These are phyloP conservation scores for Cyathus striatus DNA, from an alignment of 768 basidiomycete genomes.

Conservation along the genomic window DNA sequence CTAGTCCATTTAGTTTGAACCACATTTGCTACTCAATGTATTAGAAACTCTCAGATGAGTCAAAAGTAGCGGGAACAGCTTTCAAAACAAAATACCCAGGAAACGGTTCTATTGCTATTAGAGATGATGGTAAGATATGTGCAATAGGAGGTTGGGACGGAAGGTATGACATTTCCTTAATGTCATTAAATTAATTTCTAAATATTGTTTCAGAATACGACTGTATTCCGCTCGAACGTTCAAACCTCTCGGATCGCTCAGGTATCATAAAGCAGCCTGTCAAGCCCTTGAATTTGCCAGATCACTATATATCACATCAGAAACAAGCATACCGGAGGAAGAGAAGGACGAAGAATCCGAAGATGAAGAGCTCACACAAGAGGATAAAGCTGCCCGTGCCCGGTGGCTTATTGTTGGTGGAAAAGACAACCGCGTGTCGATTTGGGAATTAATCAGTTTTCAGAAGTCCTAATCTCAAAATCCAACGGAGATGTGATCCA, in stretches of 20 bases:
- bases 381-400: conserved; percentile 38
- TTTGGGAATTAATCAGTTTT: conserved; percentile 66
- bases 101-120: conserved; percentile 71
- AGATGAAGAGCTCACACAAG: conserved; percentile 47
- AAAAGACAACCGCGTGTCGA: conserved; percentile 64
- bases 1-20: neutral
- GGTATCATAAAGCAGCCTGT: conserved; percentile 75
- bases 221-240: conserved; percentile 78
- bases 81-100: conserved; percentile 74
- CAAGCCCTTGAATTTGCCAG: conserved; percentile 72
- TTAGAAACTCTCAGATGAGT: neutral
- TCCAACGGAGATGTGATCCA: too few relatives aligned
- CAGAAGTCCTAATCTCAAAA: conserved; percentile 18
- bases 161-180: conserved; percentile 44
- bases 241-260: conserved; percentile 79
- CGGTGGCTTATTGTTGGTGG: conserved; percentile 63
- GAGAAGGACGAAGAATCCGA: conserved; percentile 28
- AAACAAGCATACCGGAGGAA: conserved; percentile 12
- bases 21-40: neutral
- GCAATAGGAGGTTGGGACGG: conserved; percentile 96
- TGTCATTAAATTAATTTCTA: conserved; percentile 2
- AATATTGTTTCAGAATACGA: conserved; percentile 51
- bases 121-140: conserved; percentile 71
- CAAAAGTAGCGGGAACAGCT: conserved; percentile 18
- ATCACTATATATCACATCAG: conserved; percentile 7